These are phyloP conservation scores for Colletotrichum melonis DNA, from an alignment of 2,329 filamentous ascomycete genomes.

Conservation along the genomic window DNA sequence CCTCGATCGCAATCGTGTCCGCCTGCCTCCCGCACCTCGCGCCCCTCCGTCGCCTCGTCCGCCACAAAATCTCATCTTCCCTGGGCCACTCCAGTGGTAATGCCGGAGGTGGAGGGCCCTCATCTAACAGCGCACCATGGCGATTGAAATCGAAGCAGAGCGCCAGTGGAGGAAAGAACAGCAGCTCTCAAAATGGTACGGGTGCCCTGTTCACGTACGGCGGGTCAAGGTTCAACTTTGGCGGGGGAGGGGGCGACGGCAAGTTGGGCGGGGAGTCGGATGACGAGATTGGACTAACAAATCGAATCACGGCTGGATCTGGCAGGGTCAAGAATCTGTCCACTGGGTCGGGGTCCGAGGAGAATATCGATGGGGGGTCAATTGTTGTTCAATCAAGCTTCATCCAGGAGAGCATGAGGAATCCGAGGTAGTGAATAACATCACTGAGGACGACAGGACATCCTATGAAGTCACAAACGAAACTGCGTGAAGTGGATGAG, in stretches of 20 bases:
- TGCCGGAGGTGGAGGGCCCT: not conserved
- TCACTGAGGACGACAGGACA: no score
- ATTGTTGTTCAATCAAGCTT: constrained; percentile 1
- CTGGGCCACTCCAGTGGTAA: not conserved
- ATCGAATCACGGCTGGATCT: not conserved
- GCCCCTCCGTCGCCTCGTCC: constrained; percentile 37
- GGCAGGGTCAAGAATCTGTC: not conserved
- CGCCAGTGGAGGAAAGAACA: not conserved
- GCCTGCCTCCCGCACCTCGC: constrained; percentile 51
- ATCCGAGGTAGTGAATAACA: not conserved
- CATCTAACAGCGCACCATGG: not conserved
- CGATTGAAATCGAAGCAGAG: not conserved
- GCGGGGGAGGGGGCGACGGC: not conserved
- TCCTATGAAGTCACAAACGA: not conserved
- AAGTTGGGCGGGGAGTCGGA: constrained; percentile 3
- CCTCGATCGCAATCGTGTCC: constrained; percentile 52
- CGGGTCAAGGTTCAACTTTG: constrained; percentile 16
- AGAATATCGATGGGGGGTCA: not conserved
- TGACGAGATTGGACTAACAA: constrained; percentile 28
- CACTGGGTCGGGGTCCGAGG: constrained; percentile 37
- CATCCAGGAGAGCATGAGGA: not conserved
- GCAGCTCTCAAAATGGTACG: constrained; percentile 7
- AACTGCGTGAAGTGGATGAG: not conserved
- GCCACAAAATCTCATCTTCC: not conserved
- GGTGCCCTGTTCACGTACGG: constrained; percentile 25